Evolutionary conservation across 2,329 filamentous ascomycete species (phyloP).

Genomic region (Madurella mycetomatis): DNA sequence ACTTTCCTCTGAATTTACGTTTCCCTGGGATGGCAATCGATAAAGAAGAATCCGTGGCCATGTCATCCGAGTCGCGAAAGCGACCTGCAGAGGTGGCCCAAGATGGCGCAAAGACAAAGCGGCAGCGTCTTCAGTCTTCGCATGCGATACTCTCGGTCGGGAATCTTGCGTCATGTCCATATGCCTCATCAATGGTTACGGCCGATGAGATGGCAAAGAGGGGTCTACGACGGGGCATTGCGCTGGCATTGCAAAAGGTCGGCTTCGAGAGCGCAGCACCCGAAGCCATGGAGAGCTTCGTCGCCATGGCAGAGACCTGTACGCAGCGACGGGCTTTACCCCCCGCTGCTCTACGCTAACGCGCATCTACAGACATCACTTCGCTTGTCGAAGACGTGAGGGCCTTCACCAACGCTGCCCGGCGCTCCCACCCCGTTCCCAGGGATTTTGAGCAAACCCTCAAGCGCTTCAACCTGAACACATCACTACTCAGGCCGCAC

Average conservation of each 20-base stretch:
- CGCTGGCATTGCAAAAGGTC: slow-evolving; percentile 51
- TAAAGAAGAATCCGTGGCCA: slow-evolving; percentile 10
- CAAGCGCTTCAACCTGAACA: slow-evolving; percentile 47
- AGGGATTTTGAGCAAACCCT: slow-evolving; percentile 54
- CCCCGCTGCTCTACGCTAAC: slow-evolving; percentile 25
- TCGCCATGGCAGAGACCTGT: slow-evolving; percentile 55
- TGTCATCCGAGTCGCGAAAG: slow-evolving; percentile 31
- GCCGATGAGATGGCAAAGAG: slow-evolving; percentile 22
- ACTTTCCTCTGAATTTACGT: no score
- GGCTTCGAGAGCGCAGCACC: slow-evolving; percentile 53
- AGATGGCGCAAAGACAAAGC: slow-evolving; percentile 30
- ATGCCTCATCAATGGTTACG: slow-evolving; percentile 10
- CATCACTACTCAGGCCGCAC: slow-evolving; percentile 52
- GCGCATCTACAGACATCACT: slow-evolving; percentile 40
- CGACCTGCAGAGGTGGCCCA: slow-evolving; percentile 33
- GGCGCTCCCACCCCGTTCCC: slow-evolving; percentile 51
- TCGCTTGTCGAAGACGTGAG: slow-evolving; percentile 48
- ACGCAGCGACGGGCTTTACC: slow-evolving; percentile 25
- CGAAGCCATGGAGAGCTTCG: slow-evolving; percentile 57
- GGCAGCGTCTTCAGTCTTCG: slow-evolving; percentile 24
- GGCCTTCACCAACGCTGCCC: slow-evolving; percentile 43
- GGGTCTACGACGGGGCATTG: slow-evolving; percentile 52
- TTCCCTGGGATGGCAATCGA: slow-evolving; percentile 1
- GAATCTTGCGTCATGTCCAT: neutral
- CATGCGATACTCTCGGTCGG: slow-evolving; percentile 12